A percentile compares a stretch with the other conserved stretches of the same genome.
These are phyloP conservation scores for Ophiognomonia clavigignenti-juglandacearum DNA, from an alignment of 2,329 filamentous ascomycete genomes.

Conservation along the genomic window DNA sequence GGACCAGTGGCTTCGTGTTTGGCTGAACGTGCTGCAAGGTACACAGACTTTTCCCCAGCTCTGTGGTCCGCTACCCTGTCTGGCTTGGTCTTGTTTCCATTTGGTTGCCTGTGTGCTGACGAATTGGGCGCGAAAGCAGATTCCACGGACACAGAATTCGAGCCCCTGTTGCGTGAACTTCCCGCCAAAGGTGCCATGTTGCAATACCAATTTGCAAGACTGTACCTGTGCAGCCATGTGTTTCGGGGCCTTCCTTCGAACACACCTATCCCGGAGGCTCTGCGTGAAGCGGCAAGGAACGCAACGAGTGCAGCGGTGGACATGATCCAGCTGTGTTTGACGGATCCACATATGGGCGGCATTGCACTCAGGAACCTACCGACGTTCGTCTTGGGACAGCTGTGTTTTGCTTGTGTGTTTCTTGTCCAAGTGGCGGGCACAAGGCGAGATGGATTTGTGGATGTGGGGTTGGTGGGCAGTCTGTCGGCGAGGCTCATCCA, in stretches of 20 bases:
- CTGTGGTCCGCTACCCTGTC: no score
- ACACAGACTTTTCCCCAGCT: no score
- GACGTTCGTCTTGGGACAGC: constrained; percentile 48
- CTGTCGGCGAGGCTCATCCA: constrained; percentile 32
- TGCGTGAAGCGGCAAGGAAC: constrained; percentile 12
- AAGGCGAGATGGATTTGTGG: constrained; percentile 29
- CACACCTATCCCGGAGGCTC: constrained; percentile 8
- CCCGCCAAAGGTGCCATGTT: constrained; percentile 28
- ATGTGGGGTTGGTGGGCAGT: constrained; percentile 30
- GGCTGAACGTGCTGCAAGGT: constrained; percentile 28
- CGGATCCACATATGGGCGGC: constrained; percentile 29
- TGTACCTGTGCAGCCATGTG: constrained; percentile 26
- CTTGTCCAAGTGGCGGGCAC: constrained; percentile 42
- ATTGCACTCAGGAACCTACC: constrained; percentile 37
- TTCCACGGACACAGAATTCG: no score
- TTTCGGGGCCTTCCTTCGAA: constrained; percentile 22
- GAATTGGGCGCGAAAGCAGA: no score
- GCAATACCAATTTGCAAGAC: constrained; percentile 28
- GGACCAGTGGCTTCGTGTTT: constrained; percentile 32
- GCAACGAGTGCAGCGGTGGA: constrained; percentile 26
- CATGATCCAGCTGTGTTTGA: constrained; percentile 32
- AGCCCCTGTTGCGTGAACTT: constrained; percentile 23
- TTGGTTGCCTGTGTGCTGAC: no score
- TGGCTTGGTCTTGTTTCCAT: no score
- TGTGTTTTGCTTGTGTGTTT: constrained; percentile 48